phyloP scores from a whole-genome alignment of 2,329 filamentous ascomycete species.

The Lasiodiplodia citricola region DNA sequence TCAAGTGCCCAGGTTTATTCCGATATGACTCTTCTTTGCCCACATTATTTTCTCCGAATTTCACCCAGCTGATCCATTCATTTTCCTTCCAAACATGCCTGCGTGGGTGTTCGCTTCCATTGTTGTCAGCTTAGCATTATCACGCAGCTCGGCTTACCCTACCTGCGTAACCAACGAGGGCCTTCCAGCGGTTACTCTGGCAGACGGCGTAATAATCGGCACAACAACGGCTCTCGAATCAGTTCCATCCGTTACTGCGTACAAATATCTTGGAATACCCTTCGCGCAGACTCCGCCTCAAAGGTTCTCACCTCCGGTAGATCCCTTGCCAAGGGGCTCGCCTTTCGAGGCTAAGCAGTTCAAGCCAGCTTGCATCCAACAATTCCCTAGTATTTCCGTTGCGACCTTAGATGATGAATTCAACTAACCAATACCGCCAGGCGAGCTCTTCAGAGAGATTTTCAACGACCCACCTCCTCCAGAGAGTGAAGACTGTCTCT shows the following conservation, averaged over 20 bases:
- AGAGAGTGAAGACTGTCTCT: conserved; percentile 62
- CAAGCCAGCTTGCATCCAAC: conserved; percentile 38
- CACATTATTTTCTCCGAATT: too few relatives aligned
- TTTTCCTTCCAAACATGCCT: too few relatives aligned
- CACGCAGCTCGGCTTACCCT: too few relatives aligned
- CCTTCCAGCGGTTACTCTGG: background rate
- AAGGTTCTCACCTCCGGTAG: conserved; percentile 36
- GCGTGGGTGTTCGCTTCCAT: too few relatives aligned
- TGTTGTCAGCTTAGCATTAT: too few relatives aligned
- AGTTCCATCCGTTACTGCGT: conserved; percentile 31
- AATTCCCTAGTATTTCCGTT: conserved; percentile 30
- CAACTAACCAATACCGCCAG: background rate
- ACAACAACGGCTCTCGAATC: conserved; percentile 34
- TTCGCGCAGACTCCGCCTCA: conserved; percentile 35
- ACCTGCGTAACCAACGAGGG: too few relatives aligned
- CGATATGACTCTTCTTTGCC: too few relatives aligned
- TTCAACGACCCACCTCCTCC: conserved; percentile 11
- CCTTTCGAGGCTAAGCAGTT: conserved; percentile 34
- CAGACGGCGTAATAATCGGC: conserved; percentile 34
- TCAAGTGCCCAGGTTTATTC: too few relatives aligned
- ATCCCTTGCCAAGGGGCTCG: conserved; percentile 30
- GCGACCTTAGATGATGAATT: too few relatives aligned
- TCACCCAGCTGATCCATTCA: too few relatives aligned
- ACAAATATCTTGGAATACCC: conserved; percentile 41
- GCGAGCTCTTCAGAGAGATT: background rate